Evolutionary conservation across 495 filamentous ascomycete genomes (phyloP).

Genomic region (Penicillium paradoxum): DNA sequence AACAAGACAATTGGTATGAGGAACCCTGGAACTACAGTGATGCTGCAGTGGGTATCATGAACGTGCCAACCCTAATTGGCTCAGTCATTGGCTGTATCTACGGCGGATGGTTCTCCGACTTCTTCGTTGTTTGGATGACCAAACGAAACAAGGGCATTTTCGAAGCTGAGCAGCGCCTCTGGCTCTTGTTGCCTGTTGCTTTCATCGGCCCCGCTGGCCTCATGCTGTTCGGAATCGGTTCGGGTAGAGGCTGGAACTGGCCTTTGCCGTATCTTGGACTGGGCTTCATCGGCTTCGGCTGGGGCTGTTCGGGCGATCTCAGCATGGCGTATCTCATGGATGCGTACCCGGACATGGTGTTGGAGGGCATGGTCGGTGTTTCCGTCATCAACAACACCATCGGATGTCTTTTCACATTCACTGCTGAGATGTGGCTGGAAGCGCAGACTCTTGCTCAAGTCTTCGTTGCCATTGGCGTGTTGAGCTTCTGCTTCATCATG

Average conservation of each 20-base stretch:
- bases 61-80: slow-evolving; percentile 32
- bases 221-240: slow-evolving; percentile 31
- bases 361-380: slow-evolving; percentile 35
- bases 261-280: slow-evolving; percentile 26
- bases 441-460: slow-evolving; percentile 12
- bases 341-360: slow-evolving; percentile 29
- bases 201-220: slow-evolving; percentile 29
- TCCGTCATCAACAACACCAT: slow-evolving; percentile 35
- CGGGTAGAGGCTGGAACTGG: slow-evolving; percentile 24
- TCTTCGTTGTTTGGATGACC: slow-evolving; percentile 31
- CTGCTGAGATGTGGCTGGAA: slow-evolving; percentile 19
- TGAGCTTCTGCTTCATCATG: slow-evolving; percentile 18
- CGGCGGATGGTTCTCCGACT: slow-evolving; percentile 32
- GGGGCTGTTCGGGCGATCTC: slow-evolving; percentile 33
- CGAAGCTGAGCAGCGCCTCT: slow-evolving; percentile 33
- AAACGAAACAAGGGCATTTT: slow-evolving; percentile 25
- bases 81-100: slow-evolving; percentile 31
- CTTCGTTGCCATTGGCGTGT: slow-evolving; percentile 27
- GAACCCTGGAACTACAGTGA: slow-evolving; percentile 30
- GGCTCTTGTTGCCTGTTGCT: slow-evolving; percentile 28
- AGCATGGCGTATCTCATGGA: slow-evolving; percentile 32
- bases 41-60: slow-evolving; percentile 31
- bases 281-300: slow-evolving; percentile 32
- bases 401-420: slow-evolving; percentile 33
- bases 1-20: slow-evolving; percentile 30